Conservation (phyloP, 495 filamentous ascomycete species). For the Hypoxylon subgilvum region DNA sequence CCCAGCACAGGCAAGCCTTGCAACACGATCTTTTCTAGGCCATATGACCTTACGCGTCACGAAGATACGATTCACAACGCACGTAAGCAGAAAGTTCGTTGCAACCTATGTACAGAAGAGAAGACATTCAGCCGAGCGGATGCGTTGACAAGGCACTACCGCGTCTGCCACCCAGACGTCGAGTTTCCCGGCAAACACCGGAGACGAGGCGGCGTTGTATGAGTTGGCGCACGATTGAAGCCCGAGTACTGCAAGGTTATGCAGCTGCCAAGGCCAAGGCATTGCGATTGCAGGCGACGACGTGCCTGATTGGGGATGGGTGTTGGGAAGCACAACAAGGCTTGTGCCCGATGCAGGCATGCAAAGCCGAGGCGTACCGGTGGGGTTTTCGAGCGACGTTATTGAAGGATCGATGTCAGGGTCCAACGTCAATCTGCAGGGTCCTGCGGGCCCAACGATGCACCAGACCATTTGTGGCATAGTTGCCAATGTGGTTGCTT, state of each 20-base stretch:
- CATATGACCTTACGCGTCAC: conserved; percentile 95
- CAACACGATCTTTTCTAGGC: conserved; percentile 94
- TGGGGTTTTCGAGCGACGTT: conserved; percentile 30
- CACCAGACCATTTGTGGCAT: conserved; percentile 35
- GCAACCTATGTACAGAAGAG: conserved; percentile 92
- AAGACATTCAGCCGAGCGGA: conserved; percentile 96
- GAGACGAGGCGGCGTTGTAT: conserved; percentile 43
- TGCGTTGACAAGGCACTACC: conserved; percentile 88
- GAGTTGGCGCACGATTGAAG: conserved; percentile 26
- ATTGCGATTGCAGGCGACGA: conserved; percentile 9
- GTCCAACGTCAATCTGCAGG: conserved; percentile 46
- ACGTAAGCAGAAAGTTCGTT: conserved; percentile 93
- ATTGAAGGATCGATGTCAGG: conserved; percentile 36
- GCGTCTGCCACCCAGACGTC: conserved; percentile 85
- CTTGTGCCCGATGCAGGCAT: conserved; percentile 34
- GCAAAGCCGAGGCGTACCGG: conserved; percentile 25
- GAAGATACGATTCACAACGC: conserved; percentile 98
- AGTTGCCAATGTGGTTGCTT: too few relatives aligned
- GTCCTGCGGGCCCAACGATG: conserved; percentile 36
- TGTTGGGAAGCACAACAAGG: conserved; percentile 19
- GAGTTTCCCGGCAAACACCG: conserved; percentile 75
- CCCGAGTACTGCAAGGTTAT: background rate
- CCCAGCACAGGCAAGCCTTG: conserved; percentile 95
- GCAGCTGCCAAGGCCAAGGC: conserved; percentile 8
- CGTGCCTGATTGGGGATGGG: conserved; percentile 15